Conservation (phyloP, 169 alveolate species). For the Plasmodium chabaudi region DNA sequence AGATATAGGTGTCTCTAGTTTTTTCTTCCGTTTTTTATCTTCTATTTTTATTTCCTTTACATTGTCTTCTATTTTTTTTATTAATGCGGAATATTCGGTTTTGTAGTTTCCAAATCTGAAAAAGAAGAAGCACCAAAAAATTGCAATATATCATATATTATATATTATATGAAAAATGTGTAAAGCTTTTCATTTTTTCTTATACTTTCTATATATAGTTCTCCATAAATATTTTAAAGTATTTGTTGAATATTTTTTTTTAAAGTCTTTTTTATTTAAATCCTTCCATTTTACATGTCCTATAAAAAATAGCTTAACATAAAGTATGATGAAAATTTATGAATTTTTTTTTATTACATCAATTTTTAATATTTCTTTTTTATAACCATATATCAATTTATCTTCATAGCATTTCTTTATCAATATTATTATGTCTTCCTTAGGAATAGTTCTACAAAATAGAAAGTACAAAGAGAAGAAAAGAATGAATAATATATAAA, state of each 20-base stretch:
- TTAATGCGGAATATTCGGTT: not conserved
- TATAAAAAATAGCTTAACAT: not conserved
- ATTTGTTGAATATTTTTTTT: conserved; percentile 21
- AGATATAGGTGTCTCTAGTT: not conserved
- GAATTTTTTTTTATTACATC: not conserved
- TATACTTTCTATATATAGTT: conserved; percentile 43
- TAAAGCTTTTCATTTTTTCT: not conserved
- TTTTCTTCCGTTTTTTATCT: conserved; percentile 8
- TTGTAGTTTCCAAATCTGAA: conserved; percentile 20
- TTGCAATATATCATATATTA: not conserved
- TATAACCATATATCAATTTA: conserved; percentile 59
- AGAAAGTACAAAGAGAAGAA: not conserved
- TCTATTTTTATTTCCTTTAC: conserved; percentile 19
- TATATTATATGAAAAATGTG: not conserved
- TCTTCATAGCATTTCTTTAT: conserved; percentile 56
- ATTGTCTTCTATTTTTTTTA: conserved; percentile 18
- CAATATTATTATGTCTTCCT: conserved; percentile 25
- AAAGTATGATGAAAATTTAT: not conserved
- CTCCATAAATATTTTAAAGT: conserved; percentile 66
- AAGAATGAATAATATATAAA: not conserved
- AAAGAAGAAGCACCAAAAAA: not conserved
- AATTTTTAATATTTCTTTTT: not conserved
- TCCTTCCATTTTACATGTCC: conserved; percentile 67
- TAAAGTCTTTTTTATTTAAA: conserved; percentile 29
- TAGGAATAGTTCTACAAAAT: conserved; percentile 13